phyloP scores from a whole-genome alignment of 441 rosid species.

The Arabidopsis lyrata region DNA sequence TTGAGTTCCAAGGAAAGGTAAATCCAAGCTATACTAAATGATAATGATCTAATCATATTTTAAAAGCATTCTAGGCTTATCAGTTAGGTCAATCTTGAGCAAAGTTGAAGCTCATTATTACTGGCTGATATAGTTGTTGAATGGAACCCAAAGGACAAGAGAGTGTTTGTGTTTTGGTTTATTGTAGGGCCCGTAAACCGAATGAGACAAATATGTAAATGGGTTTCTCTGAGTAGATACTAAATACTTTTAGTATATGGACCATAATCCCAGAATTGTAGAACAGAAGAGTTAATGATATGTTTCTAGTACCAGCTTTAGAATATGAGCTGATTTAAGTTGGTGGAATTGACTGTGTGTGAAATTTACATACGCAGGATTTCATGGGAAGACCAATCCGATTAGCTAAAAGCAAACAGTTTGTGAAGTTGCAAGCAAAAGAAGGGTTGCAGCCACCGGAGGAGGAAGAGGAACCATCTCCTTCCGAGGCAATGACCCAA shows the following conservation, averaged over 20 bases:
- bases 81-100: background rate
- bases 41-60: background rate
- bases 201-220: background rate
- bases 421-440: conserved; percentile 60
- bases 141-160: background rate
- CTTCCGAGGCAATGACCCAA: conserved; percentile 31
- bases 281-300: conserved; percentile 8
- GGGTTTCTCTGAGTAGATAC: conserved; percentile 22
- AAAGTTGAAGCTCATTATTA: conserved; percentile 2
- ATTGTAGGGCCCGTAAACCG: background rate
- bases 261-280: conserved; percentile 1
- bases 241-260: conserved; percentile 1
- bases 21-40: conserved; percentile 6
- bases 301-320: conserved; percentile 3
- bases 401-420: conserved; percentile 72
- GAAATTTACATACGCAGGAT: conserved; percentile 45
- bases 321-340: conserved; percentile 27
- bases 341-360: conserved; percentile 18
- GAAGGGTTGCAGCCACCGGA: conserved; percentile 49
- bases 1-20: conserved; percentile 78
- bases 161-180: background rate
- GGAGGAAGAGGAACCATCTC: conserved; percentile 49
- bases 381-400: conserved; percentile 80
- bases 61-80: conserved; percentile 6
- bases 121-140: background rate